Percentiles rank a stretch among this genome's conserved stretches.
Evolutionary conservation across 2,329 filamentous ascomycete genomes (phyloP).

Genomic region (Venturia pyrina): DNA sequence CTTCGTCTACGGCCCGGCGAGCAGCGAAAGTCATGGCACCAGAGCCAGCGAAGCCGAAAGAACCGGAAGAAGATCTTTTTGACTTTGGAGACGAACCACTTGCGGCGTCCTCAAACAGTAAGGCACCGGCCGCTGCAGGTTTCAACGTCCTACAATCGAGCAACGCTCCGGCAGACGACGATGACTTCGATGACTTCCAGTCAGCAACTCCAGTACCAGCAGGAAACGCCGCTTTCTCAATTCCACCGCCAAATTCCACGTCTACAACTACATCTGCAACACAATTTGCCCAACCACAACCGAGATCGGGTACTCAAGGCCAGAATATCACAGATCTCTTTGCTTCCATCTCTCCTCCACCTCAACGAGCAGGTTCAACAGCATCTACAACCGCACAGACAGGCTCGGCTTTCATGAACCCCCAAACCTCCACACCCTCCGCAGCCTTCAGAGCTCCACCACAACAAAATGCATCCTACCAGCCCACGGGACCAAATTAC

Average conservation of each 20-base stretch:
- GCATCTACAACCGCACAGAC: constrained; percentile 33
- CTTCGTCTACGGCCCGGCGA: constrained; percentile 15
- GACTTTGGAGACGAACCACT: constrained; percentile 71
- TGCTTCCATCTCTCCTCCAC: constrained; percentile 67
- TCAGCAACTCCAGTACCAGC: constrained; percentile 58
- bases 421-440: constrained; percentile 32
- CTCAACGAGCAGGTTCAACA: constrained; percentile 46
- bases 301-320: constrained; percentile 72
- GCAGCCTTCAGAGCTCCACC: constrained; percentile 17
- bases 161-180: constrained; percentile 45
- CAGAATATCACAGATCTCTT: constrained; percentile 74
- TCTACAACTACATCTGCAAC: constrained; percentile 44
- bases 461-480: constrained; percentile 51
- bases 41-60: constrained; percentile 68
- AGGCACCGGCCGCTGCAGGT: constrained; percentile 32
- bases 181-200: constrained; percentile 97
- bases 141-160: constrained; percentile 33
- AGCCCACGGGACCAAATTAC: constrained; percentile 81
- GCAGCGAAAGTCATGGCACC: constrained; percentile 41
- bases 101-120: constrained; percentile 34
- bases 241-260: constrained; percentile 37
- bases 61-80: constrained; percentile 85
- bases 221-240: constrained; percentile 27
- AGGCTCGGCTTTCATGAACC: constrained; percentile 43
- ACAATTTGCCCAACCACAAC: constrained; percentile 73